Base-by-base conservation (phyloP, 805 yeast species). In the Wickerhamiella azymoides region DNA sequence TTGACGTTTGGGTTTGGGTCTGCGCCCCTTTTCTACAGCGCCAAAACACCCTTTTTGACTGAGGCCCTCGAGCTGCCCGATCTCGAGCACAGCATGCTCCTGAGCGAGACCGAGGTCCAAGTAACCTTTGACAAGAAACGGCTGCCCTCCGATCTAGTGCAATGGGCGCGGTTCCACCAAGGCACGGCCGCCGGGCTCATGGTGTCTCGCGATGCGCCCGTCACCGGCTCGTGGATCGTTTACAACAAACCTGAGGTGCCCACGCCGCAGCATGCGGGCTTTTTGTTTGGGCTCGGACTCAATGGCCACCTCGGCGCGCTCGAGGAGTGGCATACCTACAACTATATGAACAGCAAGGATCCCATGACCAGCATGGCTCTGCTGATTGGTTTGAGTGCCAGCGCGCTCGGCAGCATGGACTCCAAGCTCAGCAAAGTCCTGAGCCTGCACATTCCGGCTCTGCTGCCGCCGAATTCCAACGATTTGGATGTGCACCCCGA, bases 251-350 rank as follows among this genome's bases (percentile, higher is more conserved):
- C 30, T 8, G 43, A 30, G 2, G 14, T 14, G 3, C 27, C 10
- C 16, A 77, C 76, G 53, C 73, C 94, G 0, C 88, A 84, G 50
- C 96, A 88, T 66, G 96, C 96, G 18, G 99, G 99, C 0, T 86
- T 92, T 54, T 62, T 92, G n/a, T 63, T 85, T 16, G 98, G 96
- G 0, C 66, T 92, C 21, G 99, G 99, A 0, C 65, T 92, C 26
- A 84, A 84, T 62, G 97, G 97, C 0, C 95, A 88, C 58, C 64
- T 92, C 54, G 77, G 73, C 47, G 70, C 71, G 36, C 64, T 92
- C 21, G 97, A 89, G 56, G 96, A 92, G 60, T 92, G 97, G 96
- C 96, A 88, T 58, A 82, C 89, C 26, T 92, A 85, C 60, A 88
- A 89, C 57, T 86, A 85, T 53, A 65, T 92, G 45, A 94, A 95